Evolutionary conservation across 257 asterid genomes (phyloP).

Genomic region (Solanum ossicruentum): DNA sequence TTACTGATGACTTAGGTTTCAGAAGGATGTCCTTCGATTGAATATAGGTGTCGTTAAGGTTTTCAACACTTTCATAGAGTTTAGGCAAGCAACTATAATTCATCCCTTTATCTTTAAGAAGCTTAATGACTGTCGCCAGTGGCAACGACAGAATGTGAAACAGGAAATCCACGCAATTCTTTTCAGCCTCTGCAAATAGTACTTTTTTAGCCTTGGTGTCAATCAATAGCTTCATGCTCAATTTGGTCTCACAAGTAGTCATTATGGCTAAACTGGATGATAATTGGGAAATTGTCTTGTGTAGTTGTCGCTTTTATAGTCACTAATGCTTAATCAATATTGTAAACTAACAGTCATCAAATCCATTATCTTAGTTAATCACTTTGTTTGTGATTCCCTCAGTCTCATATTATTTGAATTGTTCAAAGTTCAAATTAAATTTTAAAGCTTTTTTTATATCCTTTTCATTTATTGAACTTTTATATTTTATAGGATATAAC

Average conservation of each 20-base stretch:
- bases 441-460: too few species aligned
- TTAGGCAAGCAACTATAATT: neutral
- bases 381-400: too few species aligned
- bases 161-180: neutral
- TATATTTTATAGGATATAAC: too few species aligned
- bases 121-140: neutral
- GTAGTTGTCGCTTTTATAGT: neutral
- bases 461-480: too few species aligned
- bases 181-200: neutral
- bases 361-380: too few species aligned
- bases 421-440: too few species aligned
- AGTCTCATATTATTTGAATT: too few species aligned
- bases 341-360: neutral
- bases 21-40: neutral
- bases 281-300: neutral
- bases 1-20: neutral
- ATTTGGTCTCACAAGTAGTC: neutral
- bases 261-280: neutral
- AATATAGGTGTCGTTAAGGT: neutral
- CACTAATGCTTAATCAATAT: neutral
- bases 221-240: neutral
- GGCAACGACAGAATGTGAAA: neutral
- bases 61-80: neutral
- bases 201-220: neutral
- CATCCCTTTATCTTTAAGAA: neutral